Base-by-base conservation (phyloP, 257 asterid genomes). In the Salvia miltiorrhiza region DNA sequence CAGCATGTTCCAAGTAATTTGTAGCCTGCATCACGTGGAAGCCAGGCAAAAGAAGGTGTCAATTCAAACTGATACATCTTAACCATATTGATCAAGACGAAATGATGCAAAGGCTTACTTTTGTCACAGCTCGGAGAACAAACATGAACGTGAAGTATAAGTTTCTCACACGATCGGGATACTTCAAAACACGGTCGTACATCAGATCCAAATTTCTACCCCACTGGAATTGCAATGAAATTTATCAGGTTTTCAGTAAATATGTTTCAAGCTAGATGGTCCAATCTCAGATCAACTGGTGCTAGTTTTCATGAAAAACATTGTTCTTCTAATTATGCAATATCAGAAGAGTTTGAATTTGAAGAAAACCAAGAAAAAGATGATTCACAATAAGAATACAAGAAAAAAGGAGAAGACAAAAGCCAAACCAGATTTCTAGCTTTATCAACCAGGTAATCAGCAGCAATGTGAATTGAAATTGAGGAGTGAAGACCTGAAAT, bases 401-500 rank as follows among this genome's bases (percentile, higher is more conserved):
- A 20, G 43, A 67, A 37, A 63, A 14, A 26, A 76, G 64, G 66
- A 75, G 40, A 52, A 21, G 70, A 30, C 32, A 52, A 69, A 65
- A 45, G 62, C 63, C 83, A 40, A 43, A 92, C 97, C 97, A 74
- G 74, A 79, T 83, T 83, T 62, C 49, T 80, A 78, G 88, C 80
- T 85, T 92, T 96, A 41, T 92, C 98, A 41, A 92, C 91, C 48
- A 92, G 90, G 80, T 87, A 92, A 37, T 88, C 97, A 55, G 97
- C 71, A 7, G 87, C 96, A 71, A 92, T 89, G 77, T 92, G 98
- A 72, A 85, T 80, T 39, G 98, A 92, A 53, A 92, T 92, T 47
- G 98, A 92, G 77, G 98, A 81, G 73, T 92, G 98, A 60, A 92
- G 96, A 71, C 97, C 97, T 7, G 98, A 92, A 73, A 92, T 92